Conservation (phyloP, 805 yeast genomes). For the Wickerhamiella shivajii region DNA sequence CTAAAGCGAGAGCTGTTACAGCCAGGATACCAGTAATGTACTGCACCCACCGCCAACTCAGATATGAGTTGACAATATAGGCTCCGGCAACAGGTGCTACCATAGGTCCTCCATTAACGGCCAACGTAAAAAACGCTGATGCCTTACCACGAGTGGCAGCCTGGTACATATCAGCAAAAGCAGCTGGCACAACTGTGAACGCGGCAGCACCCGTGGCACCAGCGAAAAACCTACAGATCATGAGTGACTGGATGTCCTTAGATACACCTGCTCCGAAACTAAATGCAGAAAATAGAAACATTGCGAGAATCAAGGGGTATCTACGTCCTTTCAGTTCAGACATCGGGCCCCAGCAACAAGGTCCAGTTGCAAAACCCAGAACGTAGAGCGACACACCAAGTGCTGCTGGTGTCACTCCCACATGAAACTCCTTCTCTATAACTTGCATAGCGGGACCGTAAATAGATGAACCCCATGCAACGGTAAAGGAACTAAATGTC, state of each 20-base stretch:
- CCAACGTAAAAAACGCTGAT: conserved; percentile 45
- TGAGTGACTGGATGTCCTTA: conserved; percentile 53
- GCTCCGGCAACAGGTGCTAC: conserved; percentile 62
- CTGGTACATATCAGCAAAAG: conserved; percentile 63
- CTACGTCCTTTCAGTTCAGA: conserved; percentile 52
- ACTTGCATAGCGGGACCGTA: conserved; percentile 8
- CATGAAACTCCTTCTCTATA: conserved; percentile 30
- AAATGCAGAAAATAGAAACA: conserved; percentile 39
- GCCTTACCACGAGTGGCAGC: conserved; percentile 55
- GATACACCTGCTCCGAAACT: conserved; percentile 58
- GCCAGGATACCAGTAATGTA: conserved; percentile 23
- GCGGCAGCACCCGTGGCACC: conserved; percentile 73
- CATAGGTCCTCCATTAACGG: conserved; percentile 58
- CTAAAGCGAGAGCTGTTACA: conserved; percentile 23
- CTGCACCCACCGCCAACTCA: conserved; percentile 10
- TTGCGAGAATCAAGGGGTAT: conserved; percentile 37
- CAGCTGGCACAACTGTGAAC: conserved; percentile 66
- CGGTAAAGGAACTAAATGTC: conserved; percentile 13
- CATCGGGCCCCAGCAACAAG: conserved; percentile 77
- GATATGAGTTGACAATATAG: conserved; percentile 32
- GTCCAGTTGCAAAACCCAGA: conserved; percentile 90
- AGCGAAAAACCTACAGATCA: conserved; percentile 61
- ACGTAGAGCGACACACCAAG: conserved; percentile 71
- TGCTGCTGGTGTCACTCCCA: conserved; percentile 56
- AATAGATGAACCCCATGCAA: conserved; percentile 9